These are phyloP conservation scores for Saccharomycopsis sp. DNA, from an alignment of 805 yeast species.

Conservation along the genomic window DNA sequence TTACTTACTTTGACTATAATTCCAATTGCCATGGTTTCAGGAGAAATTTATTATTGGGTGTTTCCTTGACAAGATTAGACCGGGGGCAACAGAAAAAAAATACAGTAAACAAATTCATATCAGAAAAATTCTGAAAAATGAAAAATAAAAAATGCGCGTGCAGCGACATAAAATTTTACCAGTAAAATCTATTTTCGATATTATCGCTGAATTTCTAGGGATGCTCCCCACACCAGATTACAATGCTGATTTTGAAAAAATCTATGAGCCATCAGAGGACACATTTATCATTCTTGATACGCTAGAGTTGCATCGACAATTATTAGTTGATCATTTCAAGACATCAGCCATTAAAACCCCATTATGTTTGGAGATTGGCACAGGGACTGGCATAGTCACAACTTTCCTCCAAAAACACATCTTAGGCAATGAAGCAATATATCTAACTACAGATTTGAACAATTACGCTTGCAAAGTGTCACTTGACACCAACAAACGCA, in stretches of 20 bases:
- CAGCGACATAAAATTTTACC: neutral
- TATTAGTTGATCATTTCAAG: slow-evolving; percentile 24
- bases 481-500: slow-evolving; percentile 34
- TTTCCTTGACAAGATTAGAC: neutral
- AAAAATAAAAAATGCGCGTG: neutral
- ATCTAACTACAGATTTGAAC: slow-evolving; percentile 72
- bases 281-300: slow-evolving; percentile 77
- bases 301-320: slow-evolving; percentile 52
- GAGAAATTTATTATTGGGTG: neutral
- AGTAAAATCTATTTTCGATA: neutral
- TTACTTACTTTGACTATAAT: slow-evolving; percentile 55
- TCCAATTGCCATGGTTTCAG: slow-evolving; percentile 3
- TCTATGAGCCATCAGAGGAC: slow-evolving; percentile 95
- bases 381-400: slow-evolving; percentile 87
- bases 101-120: too few relatives aligned
- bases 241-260: slow-evolving; percentile 56
- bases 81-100: neutral
- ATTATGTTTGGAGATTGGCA: slow-evolving; percentile 74
- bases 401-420: slow-evolving; percentile 63
- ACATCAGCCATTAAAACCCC: slow-evolving; percentile 31
- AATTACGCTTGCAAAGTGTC: slow-evolving; percentile 65
- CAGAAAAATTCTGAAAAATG: neutral
- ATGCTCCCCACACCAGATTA: slow-evolving; percentile 82
- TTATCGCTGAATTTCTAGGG: neutral
- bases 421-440: slow-evolving; percentile 41